These are phyloP conservation scores for Eucalyptus pauciflora DNA, from an alignment of 345 rosid genomes.

Conservation along the genomic window DNA sequence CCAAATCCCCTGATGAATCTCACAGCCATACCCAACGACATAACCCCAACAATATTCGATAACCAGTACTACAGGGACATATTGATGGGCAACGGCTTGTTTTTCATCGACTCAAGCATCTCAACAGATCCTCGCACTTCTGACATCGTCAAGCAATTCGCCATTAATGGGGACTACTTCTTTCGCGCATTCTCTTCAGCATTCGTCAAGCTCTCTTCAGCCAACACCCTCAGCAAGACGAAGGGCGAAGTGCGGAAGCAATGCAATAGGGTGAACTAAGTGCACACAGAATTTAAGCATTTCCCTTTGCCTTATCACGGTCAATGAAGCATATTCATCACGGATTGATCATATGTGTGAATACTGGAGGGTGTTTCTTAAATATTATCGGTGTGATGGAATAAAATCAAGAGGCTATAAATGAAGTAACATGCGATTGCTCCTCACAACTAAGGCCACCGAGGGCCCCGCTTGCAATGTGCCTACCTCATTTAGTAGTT, in stretches of 20 bases:
- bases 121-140: slow-evolving; percentile 7
- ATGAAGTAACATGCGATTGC: background rate
- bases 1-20: background rate
- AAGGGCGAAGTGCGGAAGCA: slow-evolving; percentile 6
- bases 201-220: slow-evolving; percentile 4
- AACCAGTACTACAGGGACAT: slow-evolving; percentile 7
- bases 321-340: background rate
- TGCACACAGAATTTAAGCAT: background rate
- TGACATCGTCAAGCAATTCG: background rate
- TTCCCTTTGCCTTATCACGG: background rate
- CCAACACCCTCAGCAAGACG: background rate
- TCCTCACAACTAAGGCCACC: background rate
- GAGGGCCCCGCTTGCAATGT: background rate
- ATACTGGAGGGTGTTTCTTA: background rate
- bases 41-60: slow-evolving; percentile 4
- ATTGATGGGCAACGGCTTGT: background rate
- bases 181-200: slow-evolving; percentile 3
- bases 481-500: background rate
- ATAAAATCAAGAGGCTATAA: background rate
- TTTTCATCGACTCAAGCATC: slow-evolving; percentile 1
- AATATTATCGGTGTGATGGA: background rate
- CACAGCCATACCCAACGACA: slow-evolving; percentile 1
- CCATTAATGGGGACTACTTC: background rate
- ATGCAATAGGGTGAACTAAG: slow-evolving; percentile 1
- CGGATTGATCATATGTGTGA: background rate